Evolutionary conservation across 495 filamentous ascomycete genomes (phyloP), one percentile per base, ranked within the genome.

Genomic region (Hypomontagnella submonticulosa): DNA sequence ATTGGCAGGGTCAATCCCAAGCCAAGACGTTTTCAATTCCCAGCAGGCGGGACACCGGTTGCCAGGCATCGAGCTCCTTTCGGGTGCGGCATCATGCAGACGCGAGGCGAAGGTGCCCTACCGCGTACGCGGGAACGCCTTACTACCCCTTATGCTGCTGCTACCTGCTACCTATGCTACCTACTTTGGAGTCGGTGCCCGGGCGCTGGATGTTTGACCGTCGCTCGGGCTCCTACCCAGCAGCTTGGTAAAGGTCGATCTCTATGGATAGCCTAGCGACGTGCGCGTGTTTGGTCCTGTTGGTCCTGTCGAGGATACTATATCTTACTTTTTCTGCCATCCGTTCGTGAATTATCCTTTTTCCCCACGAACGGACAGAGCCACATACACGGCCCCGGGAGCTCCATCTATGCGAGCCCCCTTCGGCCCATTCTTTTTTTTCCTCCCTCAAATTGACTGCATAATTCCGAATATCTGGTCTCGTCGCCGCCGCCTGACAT

Each of bases 81-180:
- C 59, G 66, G 66, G 55, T 60, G 50, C 66, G 54, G 66, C 66
- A 69, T 49, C 59, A 63, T 63, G 66, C 66, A 69, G 66, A 63
- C 59, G 66, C 56, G 59, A 69, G 66, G 66, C 66, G 66, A 69
- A 46, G 55, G 66, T 68, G 59, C 66, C 59, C 51, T 69, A 69
- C 66, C 66, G 56, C 50, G 37, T 63, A 55, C 59, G 44, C 60
- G 66, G 60, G 30, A 69, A 60, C 66, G 60, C 55, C 60, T 54
- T 69, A 57, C 40, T n/a, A n/a, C 60, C 55, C 27, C 23, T 27
- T 27, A 2, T 27, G 23, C 23, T 27, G 23, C 23, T 27, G 18
- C 54, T 41, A 27, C n/a, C n/a, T n/a, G n/a, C n/a, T n/a, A n/a
- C n/a, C n/a, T n/a, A n/a, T n/a, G n/a, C n/a, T 46, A 60, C 15